A percentile compares a stretch with the other conserved stretches of the same genome.
Evolutionary conservation across 2,329 filamentous ascomycete genomes (phyloP).

Genomic region (Podosphaera fusca): DNA sequence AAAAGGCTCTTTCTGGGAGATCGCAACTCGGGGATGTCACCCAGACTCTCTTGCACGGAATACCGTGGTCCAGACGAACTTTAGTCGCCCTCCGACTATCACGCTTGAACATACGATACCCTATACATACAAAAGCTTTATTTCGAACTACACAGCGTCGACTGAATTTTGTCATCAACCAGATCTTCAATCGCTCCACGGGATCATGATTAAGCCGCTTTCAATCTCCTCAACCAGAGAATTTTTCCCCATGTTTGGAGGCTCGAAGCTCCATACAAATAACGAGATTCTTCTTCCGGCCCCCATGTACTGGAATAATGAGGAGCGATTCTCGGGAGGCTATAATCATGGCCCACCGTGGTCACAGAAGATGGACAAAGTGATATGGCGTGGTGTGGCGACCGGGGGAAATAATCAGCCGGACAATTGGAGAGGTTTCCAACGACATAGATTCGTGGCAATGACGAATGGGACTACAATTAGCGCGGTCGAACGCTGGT

Average conservation of each 20-base stretch:
- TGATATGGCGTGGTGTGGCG: conserved; percentile 42
- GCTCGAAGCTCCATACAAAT: conserved; percentile 37
- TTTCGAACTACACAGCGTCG: conserved; percentile 23
- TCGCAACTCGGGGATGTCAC: conserved; percentile 35
- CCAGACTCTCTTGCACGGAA: conserved; percentile 37
- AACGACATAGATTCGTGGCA: conserved; percentile 31
- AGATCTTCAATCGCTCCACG: conserved; percentile 29
- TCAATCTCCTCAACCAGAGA: conserved; percentile 28
- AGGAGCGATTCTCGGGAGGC: conserved; percentile 36
- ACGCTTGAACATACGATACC: conserved; percentile 23
- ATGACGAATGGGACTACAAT: conserved; percentile 26
- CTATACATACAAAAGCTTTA: conserved; percentile 18
- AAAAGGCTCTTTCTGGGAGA: conserved; percentile 28
- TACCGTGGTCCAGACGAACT: conserved; percentile 21
- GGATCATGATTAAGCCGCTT: conserved; percentile 31
- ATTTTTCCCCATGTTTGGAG: conserved; percentile 35
- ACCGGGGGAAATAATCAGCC: conserved; percentile 30
- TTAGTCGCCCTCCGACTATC: conserved; percentile 24
- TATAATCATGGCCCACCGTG: conserved; percentile 31
- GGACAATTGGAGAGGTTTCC: conserved; percentile 30
- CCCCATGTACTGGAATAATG: conserved; percentile 37
- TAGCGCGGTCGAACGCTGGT: conserved; percentile 15
- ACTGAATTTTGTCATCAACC: conserved; percentile 24
- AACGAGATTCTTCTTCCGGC: conserved; percentile 42
- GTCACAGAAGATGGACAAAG: conserved; percentile 28